Conservation (phyloP, 1,284 basidiomycete genomes). For the Sanghuangporus weigelae region DNA sequence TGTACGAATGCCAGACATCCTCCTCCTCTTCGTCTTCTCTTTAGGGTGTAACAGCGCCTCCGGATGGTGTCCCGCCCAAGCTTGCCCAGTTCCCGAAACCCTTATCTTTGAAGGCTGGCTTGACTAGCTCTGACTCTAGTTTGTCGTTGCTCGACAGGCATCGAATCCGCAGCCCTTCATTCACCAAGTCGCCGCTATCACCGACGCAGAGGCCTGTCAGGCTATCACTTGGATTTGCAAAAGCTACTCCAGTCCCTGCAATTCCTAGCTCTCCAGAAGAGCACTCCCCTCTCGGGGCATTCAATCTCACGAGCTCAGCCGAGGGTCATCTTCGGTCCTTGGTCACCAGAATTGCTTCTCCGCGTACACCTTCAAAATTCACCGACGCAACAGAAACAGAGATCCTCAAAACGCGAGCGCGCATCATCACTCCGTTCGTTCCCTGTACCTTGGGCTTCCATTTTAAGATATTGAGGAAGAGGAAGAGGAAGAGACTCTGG, state of each 20-base stretch:
- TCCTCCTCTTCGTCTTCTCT: conserved; percentile 12
- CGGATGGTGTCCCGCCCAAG: conserved; percentile 1
- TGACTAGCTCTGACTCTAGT: conserved; percentile 5
- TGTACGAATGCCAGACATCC: conserved; percentile 14
- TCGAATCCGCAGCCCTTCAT: not conserved
- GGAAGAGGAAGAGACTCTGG: conserved; percentile 6
- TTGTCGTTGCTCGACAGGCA: conserved; percentile 5
- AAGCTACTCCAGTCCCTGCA: conserved; percentile 3
- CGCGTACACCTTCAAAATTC: not conserved
- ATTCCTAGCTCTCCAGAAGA: conserved; percentile 1
- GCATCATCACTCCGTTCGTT: conserved; percentile 3
- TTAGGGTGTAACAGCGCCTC: conserved; percentile 10
- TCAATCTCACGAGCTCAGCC: conserved; percentile 15
- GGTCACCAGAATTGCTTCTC: not conserved
- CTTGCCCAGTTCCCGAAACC: conserved; percentile 8
- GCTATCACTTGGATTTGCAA: conserved; percentile 8
- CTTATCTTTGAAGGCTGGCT: not conserved
- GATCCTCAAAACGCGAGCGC: not conserved
- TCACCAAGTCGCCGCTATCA: not conserved
- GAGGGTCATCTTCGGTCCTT: conserved; percentile 14
- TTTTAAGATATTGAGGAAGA: conserved; percentile 1
- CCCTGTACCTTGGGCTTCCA: not conserved
- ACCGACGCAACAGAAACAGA: not conserved
- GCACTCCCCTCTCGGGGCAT: conserved; percentile 9
- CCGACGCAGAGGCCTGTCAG: conserved; percentile 1